Conservation (phyloP, 441 rosid genomes). For the Geranium incanum region DNA sequence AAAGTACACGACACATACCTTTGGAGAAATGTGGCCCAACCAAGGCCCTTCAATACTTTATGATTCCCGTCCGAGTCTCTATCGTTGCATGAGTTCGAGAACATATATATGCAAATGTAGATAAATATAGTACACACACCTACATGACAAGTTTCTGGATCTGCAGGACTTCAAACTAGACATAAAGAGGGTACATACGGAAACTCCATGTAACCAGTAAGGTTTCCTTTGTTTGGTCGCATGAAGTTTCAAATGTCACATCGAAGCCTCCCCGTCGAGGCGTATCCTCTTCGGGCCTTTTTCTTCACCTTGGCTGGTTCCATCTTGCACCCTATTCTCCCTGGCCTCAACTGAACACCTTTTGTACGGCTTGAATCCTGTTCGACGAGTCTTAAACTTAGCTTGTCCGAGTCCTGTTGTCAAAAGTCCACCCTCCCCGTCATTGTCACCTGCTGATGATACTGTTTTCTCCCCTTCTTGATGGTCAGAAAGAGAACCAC, state of each 20-base stretch:
- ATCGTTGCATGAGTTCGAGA: conserved; percentile 25
- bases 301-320: conserved; percentile 51
- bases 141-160: conserved; percentile 37
- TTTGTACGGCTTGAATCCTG: conserved; percentile 94
- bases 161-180: conserved; percentile 28
- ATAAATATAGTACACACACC: conserved; percentile 31
- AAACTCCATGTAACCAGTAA: conserved; percentile 31
- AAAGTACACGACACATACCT: background rate
- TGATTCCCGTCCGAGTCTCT: conserved; percentile 25
- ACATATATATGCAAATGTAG: conserved; percentile 24
- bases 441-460: conserved; percentile 20
- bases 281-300: conserved; percentile 75
- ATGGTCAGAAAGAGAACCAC: conserved; percentile 23
- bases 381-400: conserved; percentile 48
- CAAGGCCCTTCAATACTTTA: conserved; percentile 22
- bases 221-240: conserved; percentile 29
- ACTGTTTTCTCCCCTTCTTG: conserved; percentile 37
- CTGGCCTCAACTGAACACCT: conserved; percentile 79
- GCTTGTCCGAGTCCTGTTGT: conserved; percentile 52
- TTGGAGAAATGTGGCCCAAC: conserved; percentile 14
- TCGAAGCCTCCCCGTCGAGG: conserved; percentile 55
- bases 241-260: conserved; percentile 35
- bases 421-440: conserved; percentile 35
- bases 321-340: conserved; percentile 41
- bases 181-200: conserved; percentile 23